phyloP scores from a whole-genome alignment of 176 grass and related monocot species.

The Bonia amplexicaulis region DNA sequence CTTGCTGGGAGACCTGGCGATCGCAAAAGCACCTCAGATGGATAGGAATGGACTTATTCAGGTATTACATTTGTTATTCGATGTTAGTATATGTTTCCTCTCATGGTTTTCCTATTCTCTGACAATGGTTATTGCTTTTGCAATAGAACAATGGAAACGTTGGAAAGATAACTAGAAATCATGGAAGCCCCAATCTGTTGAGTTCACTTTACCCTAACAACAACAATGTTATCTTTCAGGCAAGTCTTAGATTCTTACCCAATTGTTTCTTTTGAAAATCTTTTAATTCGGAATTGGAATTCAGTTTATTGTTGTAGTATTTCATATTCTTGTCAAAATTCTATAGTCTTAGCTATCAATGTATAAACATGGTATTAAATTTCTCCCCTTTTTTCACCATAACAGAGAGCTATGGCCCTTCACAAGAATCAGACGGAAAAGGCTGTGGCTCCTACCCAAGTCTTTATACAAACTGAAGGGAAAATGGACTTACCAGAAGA shows the following conservation, averaged over 20 bases:
- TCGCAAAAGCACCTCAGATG: slow-evolving; percentile 31
- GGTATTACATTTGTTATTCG: slow-evolving; percentile 25
- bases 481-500: slow-evolving; percentile 33
- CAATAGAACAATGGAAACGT: slow-evolving; percentile 36
- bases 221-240: slow-evolving; percentile 63
- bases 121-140: slow-evolving; percentile 8
- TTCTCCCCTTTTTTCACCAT: slow-evolving; percentile 2
- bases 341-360: slow-evolving; percentile 5
- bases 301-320: background rate
- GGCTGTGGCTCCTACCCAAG: background rate
- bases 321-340: background rate
- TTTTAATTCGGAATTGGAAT: background rate
- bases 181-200: slow-evolving; percentile 39
- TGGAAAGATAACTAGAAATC: slow-evolving; percentile 36
- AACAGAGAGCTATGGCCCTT: slow-evolving; percentile 81
- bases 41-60: slow-evolving; percentile 27
- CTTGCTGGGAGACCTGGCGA: slow-evolving; percentile 45
- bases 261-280: slow-evolving; percentile 15
- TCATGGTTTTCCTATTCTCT: slow-evolving; percentile 27
- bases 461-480: slow-evolving; percentile 16
- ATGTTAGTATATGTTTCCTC: background rate
- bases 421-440: slow-evolving; percentile 58
- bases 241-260: slow-evolving; percentile 4
- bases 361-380: slow-evolving; percentile 8
- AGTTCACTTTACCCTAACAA: slow-evolving; percentile 55